Conservation (phyloP, 2,329 filamentous ascomycete species). For the Diplodia sapinea region DNA sequence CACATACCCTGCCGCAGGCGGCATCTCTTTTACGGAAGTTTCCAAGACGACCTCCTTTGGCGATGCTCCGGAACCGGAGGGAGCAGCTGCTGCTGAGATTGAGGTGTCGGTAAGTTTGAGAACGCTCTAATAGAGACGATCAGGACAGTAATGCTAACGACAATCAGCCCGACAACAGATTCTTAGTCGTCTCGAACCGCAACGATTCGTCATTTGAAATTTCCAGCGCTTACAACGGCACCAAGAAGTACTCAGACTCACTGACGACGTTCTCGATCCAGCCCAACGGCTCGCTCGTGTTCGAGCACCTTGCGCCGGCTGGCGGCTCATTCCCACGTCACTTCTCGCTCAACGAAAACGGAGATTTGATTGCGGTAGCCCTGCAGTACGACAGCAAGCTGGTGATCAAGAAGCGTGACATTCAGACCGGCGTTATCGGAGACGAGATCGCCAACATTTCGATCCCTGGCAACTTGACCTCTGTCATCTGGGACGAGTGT, state of each 20-base stretch:
- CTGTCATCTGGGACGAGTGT: constrained; percentile 41
- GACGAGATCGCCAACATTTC: constrained; percentile 46
- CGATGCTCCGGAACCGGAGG: constrained; percentile 38
- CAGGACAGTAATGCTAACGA: not conserved
- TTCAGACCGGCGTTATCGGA: constrained; percentile 64
- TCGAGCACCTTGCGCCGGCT: constrained; percentile 65
- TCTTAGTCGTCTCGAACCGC: constrained; percentile 72
- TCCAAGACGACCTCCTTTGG: constrained; percentile 52
- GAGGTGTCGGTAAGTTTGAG: constrained; percentile 59
- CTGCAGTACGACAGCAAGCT: constrained; percentile 67
- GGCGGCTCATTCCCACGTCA: constrained; percentile 71
- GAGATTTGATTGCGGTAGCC: constrained; percentile 68
- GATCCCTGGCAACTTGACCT: constrained; percentile 43
- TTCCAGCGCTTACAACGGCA: constrained; percentile 54
- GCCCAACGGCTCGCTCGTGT: constrained; percentile 60
- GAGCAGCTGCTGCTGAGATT: constrained; percentile 62
- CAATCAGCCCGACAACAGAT: constrained; percentile 56
- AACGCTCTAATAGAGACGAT: not conserved
- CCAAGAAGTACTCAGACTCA: constrained; percentile 57
- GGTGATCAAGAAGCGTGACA: constrained; percentile 66
- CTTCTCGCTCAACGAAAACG: constrained; percentile 69
- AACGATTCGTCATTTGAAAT: constrained; percentile 61
- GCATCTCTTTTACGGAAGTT: constrained; percentile 55
- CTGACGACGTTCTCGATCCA: constrained; percentile 68
- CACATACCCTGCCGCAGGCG: constrained; percentile 52